Base-by-base conservation (phyloP, 23 red algal genomes). In the Agarophyton chilense region DNA sequence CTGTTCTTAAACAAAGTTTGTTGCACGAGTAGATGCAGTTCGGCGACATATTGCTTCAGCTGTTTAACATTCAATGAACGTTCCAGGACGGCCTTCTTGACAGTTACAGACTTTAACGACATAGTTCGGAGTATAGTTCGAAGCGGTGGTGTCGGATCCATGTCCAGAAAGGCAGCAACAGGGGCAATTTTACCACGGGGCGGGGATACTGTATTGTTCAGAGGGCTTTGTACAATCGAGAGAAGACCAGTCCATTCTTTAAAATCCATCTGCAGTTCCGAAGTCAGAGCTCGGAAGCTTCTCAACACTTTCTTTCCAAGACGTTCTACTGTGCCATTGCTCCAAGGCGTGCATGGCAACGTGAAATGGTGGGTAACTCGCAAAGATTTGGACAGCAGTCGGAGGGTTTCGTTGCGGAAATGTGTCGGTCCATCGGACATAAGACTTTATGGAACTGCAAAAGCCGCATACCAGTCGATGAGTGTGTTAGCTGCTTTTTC, bases 381-480 rank as follows among this genome's bases (percentile, higher is more conserved):
- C 9, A 74, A 24, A 7, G 8, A 6, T 25, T 74, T 50, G 11
- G 11, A 74, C 4, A 40, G 7, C 8, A 46, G 39, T 5, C 44
- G 36, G 7, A 74, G 22, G 8, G 44, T 43, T 50, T 74, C 39
- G 44, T 74, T 74, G 5, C 28, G 9, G 68, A 74, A 74, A 40
- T 74, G 68, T 10, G 39, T 36, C 7, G 39, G 36, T 74, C 9
- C 44, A 34, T 74, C 68, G 7, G 68, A 74, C 36, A 74, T 50
- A 8, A 43, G 44, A 43, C 22, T 12, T n/a, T 74, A 8, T 6
- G 44, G 39, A 32, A 74, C 68, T 22, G 6, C 68, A 34, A 74
- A 74, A 24, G 68, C 68, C 7, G 68, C 68, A 74, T 6, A 74
- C 68, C 68, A 74, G 39, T 74, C 44, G 18, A 74, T 74, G 44